phyloP scores from a whole-genome alignment of 495 filamentous ascomycete genomes.

The Neurospora pannonica region DNA sequence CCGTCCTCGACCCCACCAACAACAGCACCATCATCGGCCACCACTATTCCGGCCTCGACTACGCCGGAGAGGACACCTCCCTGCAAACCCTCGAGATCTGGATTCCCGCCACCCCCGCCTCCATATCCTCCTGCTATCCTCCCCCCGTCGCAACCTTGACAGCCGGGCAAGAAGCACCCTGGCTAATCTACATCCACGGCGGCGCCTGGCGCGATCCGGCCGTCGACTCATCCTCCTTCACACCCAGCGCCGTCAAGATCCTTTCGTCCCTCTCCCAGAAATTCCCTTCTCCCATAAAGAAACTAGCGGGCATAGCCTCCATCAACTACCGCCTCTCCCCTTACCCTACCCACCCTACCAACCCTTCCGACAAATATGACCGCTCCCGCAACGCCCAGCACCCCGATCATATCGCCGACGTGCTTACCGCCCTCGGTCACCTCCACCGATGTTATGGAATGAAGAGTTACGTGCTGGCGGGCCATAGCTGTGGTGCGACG shows the following conservation, averaged over 20 bases:
- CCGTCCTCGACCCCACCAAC: not conserved
- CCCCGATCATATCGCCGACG: conserved; percentile 67
- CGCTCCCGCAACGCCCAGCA: conserved; percentile 41
- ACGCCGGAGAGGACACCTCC: not conserved
- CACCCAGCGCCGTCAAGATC: conserved; percentile 7
- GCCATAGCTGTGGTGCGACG: conserved; percentile 70
- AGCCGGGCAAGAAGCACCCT: not conserved
- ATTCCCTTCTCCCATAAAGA: too few species aligned
- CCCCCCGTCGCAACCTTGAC: not conserved
- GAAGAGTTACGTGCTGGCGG: conserved; percentile 52
- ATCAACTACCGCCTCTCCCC: conserved; percentile 75
- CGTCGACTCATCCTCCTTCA: conserved; percentile 40
- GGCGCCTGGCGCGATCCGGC: conserved; percentile 80
- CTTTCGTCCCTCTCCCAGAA: not conserved
- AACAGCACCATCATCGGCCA: conserved; percentile 8
- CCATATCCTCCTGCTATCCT: not conserved
- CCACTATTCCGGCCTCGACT: conserved; percentile 11
- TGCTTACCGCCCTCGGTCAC: conserved; percentile 50
- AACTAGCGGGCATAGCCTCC: conserved; percentile 56
- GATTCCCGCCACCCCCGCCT: not conserved
- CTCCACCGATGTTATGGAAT: conserved; percentile 40
- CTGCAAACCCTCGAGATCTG: conserved; percentile 21
- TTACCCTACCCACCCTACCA: conserved; percentile 51
- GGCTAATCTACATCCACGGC: conserved; percentile 67
- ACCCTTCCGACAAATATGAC: conserved; percentile 21